Evolutionary conservation across 164 flowering plant genomes (phyloP), one percentile per base, ranked within the genome.

Genomic region (Piper longum): DNA sequence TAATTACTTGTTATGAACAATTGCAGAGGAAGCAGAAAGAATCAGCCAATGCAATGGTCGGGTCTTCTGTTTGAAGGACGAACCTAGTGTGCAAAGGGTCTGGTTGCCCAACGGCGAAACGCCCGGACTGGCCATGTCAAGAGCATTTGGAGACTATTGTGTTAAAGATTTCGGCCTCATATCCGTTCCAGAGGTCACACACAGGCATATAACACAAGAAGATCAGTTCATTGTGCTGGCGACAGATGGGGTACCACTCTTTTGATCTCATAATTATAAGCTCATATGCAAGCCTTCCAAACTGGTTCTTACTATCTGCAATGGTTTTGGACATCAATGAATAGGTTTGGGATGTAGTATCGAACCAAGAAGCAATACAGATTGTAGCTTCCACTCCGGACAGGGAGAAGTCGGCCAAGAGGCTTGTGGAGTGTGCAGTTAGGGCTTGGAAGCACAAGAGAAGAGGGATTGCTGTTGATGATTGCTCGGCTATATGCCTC

Each of bases 311-410:
- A 19, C 26, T 11, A 16, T 19, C 41, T 67, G n/a, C 13, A 17
- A n/a, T 63, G 36, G 36, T 17, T 43, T 26, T 41, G 62, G 36
- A 59, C 19, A 6, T 43, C 59, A 18, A 61, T 19, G 6, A 26
- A 54, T 63, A 89, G 96, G 89, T 89, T 0, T 93, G 99, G 99
- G 99, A 93, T 84, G 99, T 90, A n/a, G 64, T 93, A 40, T 80
- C 89, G 1, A 93, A 93, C 71, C 79, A 90, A 77, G 92, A 93
- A 82, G 99, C 96, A 12, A 80, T 93, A 52, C 71, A 85, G 16
- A 87, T 93, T 40, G 86, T 90, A 45, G 77, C 83, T 42, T 87
- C 91, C 18, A 66, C 89, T 8, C 72, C 82, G 2, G 80, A 88
- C 55, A 79, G 78, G 67, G 81, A 70, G 14, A 85, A 85, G 61